Conservation (phyloP, 768 basidiomycete species). For the Pulveroboletus sp. region DNA sequence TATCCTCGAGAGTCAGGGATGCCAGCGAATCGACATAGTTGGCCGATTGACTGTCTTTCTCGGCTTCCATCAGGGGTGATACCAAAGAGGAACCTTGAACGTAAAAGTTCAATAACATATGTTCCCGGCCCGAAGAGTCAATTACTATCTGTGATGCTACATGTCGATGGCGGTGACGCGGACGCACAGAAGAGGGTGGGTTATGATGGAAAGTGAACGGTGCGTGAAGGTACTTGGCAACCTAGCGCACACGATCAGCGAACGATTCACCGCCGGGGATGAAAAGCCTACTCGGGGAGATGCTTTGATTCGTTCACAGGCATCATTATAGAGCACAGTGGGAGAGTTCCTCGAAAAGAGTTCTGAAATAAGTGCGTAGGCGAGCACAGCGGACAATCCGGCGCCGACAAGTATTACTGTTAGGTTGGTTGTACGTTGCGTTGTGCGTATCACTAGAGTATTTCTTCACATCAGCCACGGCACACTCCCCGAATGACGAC, state of each 20-base stretch:
- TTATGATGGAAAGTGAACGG: slow-evolving; percentile 78
- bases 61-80: slow-evolving; percentile 28
- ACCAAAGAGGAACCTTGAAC: slow-evolving; percentile 51
- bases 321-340: slow-evolving; percentile 68
- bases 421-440: slow-evolving; percentile 48
- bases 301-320: slow-evolving; percentile 46
- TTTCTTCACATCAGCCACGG: neutral
- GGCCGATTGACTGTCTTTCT: slow-evolving; percentile 8
- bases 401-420: slow-evolving; percentile 69
- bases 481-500: neutral
- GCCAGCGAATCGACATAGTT: slow-evolving; percentile 45
- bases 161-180: slow-evolving; percentile 78
- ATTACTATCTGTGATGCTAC: slow-evolving; percentile 73
- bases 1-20: slow-evolving; percentile 54
- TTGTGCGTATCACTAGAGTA: slow-evolving; percentile 28
- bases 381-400: slow-evolving; percentile 67
- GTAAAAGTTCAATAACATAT: slow-evolving; percentile 82
- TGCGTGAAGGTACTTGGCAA: slow-evolving; percentile 61
- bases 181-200: slow-evolving; percentile 68
- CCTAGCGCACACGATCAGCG: slow-evolving; percentile 35
- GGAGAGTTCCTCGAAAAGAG: slow-evolving; percentile 87
- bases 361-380: slow-evolving; percentile 76
- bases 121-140: slow-evolving; percentile 71
- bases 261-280: neutral
- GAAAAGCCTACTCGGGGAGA: slow-evolving; percentile 39